Conservation (phyloP, 805 yeast species). For the Yarrowia bubula region DNA sequence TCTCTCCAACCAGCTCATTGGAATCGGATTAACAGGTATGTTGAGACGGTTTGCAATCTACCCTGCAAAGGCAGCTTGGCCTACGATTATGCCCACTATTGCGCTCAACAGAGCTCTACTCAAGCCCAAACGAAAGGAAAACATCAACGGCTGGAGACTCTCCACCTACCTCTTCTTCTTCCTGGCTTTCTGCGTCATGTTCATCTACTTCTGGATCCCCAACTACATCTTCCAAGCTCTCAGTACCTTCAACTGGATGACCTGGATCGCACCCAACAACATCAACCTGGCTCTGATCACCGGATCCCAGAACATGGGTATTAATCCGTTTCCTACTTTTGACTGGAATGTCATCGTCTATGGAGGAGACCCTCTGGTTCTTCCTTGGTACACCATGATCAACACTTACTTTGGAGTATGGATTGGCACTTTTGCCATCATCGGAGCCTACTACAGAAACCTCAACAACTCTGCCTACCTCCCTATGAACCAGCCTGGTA, state of each 20-base stretch:
- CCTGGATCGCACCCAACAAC: slow-evolving; percentile 53
- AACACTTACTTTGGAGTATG: slow-evolving; percentile 27
- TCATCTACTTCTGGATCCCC: slow-evolving; percentile 66
- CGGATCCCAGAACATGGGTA: slow-evolving; percentile 48
- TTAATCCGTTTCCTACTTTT: slow-evolving; percentile 45
- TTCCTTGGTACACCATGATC: slow-evolving; percentile 29
- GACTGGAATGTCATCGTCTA: slow-evolving; percentile 42
- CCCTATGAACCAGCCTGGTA: slow-evolving; percentile 55
- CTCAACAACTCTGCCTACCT: slow-evolving; percentile 57
- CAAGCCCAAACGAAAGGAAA: slow-evolving; percentile 39
- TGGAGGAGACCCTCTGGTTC: slow-evolving; percentile 24
- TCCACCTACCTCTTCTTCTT: slow-evolving; percentile 53
- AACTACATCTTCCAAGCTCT: slow-evolving; percentile 62
- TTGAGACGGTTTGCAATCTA: slow-evolving; percentile 50
- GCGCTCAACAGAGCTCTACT: slow-evolving; percentile 40
- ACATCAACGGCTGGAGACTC: slow-evolving; percentile 53
- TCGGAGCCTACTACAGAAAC: slow-evolving; percentile 51
- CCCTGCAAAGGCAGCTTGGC: slow-evolving; percentile 46
- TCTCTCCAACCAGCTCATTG: slow-evolving; percentile 50
- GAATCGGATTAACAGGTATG: slow-evolving; percentile 54
- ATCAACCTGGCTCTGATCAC: slow-evolving; percentile 59
- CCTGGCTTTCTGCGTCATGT: slow-evolving; percentile 44
- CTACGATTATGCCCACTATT: slow-evolving; percentile 56
- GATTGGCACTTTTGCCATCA: slow-evolving; percentile 38
- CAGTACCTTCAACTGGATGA: slow-evolving; percentile 61